Conservation (phyloP, 345 rosid species). For the Gossypium herbaceum region DNA sequence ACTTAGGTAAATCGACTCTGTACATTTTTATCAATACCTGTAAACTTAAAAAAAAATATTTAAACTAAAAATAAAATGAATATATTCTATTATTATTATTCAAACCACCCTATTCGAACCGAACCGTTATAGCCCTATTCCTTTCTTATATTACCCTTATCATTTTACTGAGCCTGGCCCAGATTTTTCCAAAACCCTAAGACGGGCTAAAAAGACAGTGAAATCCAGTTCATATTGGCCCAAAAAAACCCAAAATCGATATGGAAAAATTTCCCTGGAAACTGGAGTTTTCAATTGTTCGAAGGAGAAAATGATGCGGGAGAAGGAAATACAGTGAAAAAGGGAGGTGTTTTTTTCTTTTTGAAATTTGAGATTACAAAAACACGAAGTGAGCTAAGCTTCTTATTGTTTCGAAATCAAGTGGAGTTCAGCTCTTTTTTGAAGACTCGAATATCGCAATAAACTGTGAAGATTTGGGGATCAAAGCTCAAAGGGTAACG, state of each 20-base stretch:
- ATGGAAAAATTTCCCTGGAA: background rate
- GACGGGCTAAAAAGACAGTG: background rate
- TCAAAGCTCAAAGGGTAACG: background rate
- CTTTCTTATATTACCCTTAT: background rate
- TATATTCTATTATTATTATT: too few relatives aligned
- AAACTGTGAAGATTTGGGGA: background rate
- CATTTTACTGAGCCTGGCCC: background rate
- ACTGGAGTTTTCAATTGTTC: background rate
- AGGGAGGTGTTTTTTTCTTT: background rate
- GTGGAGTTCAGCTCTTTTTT: background rate
- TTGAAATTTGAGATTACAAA: background rate
- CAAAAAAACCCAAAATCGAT: background rate
- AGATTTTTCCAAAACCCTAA: background rate
- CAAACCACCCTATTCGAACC: too few relatives aligned
- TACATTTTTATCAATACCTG: too few relatives aligned
- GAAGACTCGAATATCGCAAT: background rate
- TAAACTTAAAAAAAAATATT: too few relatives aligned
- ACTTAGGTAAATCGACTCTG: too few relatives aligned
- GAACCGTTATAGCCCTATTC: too few relatives aligned
- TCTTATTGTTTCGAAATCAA: background rate
- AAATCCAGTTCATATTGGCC: background rate
- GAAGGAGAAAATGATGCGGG: background rate
- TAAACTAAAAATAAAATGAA: too few relatives aligned
- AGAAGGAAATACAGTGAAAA: background rate
- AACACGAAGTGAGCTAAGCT: background rate